Conservation (phyloP, 2,329 filamentous ascomycete species). For the Colletotrichum kahawae region DNA sequence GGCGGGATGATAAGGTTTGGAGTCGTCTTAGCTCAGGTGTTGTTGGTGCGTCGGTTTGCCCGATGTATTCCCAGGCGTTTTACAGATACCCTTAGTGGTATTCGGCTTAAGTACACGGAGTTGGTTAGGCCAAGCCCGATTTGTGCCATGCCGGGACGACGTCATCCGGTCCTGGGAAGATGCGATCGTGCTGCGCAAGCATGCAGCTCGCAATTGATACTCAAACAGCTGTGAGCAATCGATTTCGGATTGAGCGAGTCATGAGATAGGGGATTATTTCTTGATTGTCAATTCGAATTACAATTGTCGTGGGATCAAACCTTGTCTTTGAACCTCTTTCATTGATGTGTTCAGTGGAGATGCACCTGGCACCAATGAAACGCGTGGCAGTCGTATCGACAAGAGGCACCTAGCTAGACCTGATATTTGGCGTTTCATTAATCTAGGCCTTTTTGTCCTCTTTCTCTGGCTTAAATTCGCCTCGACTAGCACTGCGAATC, state of each 20-base stretch:
- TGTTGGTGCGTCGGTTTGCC: not conserved
- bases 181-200: not conserved
- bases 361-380: not conserved
- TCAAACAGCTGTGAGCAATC: not conserved
- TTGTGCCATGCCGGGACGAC: not conserved
- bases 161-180: not conserved
- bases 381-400: not conserved
- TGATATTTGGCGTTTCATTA: not conserved
- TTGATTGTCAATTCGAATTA: not conserved
- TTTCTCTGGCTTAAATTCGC: conserved; percentile 2
- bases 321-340: not conserved
- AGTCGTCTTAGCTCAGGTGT: not conserved
- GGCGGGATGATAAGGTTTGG: not conserved
- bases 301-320: not conserved
- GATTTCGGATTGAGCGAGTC: not conserved
- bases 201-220: not conserved
- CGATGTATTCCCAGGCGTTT: not conserved
- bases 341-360: not conserved
- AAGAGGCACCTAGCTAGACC: not conserved
- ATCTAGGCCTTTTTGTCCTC: not conserved
- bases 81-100: not conserved
- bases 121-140: not conserved
- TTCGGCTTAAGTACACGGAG: not conserved
- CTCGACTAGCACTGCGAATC: conserved; percentile 28
- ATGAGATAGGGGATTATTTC: not conserved